A percentile compares a stretch with the other conserved stretches of the same genome.
Evolutionary conservation across 257 asterid species (phyloP).

Genomic region (Jaltomata sinuosa): DNA sequence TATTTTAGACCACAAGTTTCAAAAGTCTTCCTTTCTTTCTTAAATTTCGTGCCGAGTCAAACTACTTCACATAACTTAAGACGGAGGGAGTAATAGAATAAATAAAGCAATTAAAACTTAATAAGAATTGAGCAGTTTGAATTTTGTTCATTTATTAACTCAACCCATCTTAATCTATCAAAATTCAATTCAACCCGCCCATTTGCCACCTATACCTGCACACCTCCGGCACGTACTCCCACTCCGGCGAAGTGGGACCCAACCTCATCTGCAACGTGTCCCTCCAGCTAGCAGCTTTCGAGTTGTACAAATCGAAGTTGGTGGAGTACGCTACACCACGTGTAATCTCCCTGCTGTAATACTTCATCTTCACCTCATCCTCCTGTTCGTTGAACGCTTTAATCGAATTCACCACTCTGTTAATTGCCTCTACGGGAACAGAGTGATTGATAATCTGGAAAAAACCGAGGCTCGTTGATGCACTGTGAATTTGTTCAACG

Average conservation of each 20-base stretch:
- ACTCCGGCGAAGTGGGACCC: conserved; percentile 13
- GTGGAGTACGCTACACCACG: conserved; percentile 19
- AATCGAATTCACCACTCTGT: neutral
- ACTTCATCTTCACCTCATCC: conserved; percentile 13
- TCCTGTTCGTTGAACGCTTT: conserved; percentile 20
- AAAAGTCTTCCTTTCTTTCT: no score
- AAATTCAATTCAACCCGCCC: no score
- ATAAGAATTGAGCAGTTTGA: no score
- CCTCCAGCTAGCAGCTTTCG: conserved; percentile 41
- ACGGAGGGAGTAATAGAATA: no score
- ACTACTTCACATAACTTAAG: no score
- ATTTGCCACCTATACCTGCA: neutral
- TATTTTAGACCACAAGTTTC: no score
- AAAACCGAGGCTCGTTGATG: conserved; percentile 22
- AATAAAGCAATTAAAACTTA: no score
- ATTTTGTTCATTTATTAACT: no score
- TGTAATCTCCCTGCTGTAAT: conserved; percentile 16
- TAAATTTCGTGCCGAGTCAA: no score
- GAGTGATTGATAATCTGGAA: conserved; percentile 32
- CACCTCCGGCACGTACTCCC: conserved; percentile 24
- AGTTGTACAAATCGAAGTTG: conserved; percentile 29
- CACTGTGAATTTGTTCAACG: conserved; percentile 15
- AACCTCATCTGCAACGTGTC: conserved; percentile 25
- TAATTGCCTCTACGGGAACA: conserved; percentile 5
- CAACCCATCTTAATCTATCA: no score